phyloP scores from a whole-genome alignment of 176 grass and related monocot species.

The Eremochloa ophiuroides region DNA sequence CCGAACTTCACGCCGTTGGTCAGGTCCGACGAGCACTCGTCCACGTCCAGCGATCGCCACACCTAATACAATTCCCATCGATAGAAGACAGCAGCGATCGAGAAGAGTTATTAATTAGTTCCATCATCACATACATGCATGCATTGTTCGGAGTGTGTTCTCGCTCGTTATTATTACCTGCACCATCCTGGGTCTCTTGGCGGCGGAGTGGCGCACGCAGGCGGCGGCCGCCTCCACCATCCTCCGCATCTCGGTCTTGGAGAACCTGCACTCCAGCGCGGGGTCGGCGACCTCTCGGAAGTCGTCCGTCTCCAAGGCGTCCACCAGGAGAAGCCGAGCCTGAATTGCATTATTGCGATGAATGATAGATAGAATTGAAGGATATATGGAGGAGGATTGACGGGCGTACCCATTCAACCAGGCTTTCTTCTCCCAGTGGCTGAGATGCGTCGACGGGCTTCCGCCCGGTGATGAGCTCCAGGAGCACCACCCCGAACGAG shows the following conservation, averaged over 20 bases:
- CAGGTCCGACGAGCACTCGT: conserved; percentile 43
- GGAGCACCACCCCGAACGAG: conserved; percentile 91
- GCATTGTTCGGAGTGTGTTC: no score
- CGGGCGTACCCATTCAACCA: conserved; percentile 75
- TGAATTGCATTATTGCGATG: conserved; percentile 16
- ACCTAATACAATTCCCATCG: conserved; percentile 24
- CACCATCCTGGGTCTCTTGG: conserved; percentile 68
- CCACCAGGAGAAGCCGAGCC: conserved; percentile 62
- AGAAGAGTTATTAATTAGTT: no score
- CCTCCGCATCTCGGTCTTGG: conserved; percentile 51
- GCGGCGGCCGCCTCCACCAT: conserved; percentile 71
- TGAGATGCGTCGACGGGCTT: conserved; percentile 75
- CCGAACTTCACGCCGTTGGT: conserved; percentile 69
- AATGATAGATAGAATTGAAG: no score
- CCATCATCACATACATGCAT: no score
- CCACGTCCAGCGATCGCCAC: conserved; percentile 53
- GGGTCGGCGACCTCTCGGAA: conserved; percentile 64
- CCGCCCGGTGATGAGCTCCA: conserved; percentile 88
- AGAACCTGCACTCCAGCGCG: conserved; percentile 38
- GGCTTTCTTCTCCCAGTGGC: conserved; percentile 68
- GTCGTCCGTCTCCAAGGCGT: conserved; percentile 51
- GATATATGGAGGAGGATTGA: neutral
- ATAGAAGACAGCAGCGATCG: no score
- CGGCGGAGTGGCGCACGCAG: conserved; percentile 72
- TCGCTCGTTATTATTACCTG: conserved; percentile 36